Base-by-base conservation (phyloP, 345 rosid genomes). In the Gossypium bickii region DNA sequence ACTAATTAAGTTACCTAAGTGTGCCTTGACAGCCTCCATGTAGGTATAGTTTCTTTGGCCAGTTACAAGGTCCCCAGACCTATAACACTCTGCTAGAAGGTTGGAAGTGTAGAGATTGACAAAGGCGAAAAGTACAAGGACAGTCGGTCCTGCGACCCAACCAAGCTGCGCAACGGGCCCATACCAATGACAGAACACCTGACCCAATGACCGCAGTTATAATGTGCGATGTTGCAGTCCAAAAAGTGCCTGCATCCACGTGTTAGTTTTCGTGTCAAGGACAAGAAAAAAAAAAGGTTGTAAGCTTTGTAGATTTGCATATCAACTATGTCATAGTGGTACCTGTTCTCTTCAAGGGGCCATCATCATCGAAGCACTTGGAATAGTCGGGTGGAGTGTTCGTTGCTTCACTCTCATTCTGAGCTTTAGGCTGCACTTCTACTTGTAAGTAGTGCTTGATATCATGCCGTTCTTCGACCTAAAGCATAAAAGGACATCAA, bases 331-430 rank as follows among this genome's bases (percentile, higher is more conserved):
- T 55, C 38, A 70, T n/a, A 15, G 38, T 38, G 43, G 3, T 51
- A 88, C 91, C 89, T 29, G 87, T 84, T 78, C 92, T 82, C 83
- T 86, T 86, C 78, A 83, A 71, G 73, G 85, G 89, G 62, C 92
- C 92, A 71, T 86, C 89, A 43, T 88, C 89, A 45, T 86, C 89
- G n/a, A 85, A 86, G 65, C 86, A 82, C 72, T 82, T 86, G 79
- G 87, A 77, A 72, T 88, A 80, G 77, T 76, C 86, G 57, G 85
- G 24, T 53, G 69, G 79, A 73, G 82, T 45, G 70, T 81, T 56
- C n/a, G 77, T 78, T 29, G 81, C 73, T 73, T 82, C 85, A 45
- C 47, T 74, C 27, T 79, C 85, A 17, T 10, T 49, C 16, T 9
- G 58, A 60, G 75, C 63, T 79, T 78, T 79, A 27, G 87, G 80